Base-by-base conservation (phyloP, 2,329 filamentous ascomycete genomes). In the Nothopassalora personata region DNA sequence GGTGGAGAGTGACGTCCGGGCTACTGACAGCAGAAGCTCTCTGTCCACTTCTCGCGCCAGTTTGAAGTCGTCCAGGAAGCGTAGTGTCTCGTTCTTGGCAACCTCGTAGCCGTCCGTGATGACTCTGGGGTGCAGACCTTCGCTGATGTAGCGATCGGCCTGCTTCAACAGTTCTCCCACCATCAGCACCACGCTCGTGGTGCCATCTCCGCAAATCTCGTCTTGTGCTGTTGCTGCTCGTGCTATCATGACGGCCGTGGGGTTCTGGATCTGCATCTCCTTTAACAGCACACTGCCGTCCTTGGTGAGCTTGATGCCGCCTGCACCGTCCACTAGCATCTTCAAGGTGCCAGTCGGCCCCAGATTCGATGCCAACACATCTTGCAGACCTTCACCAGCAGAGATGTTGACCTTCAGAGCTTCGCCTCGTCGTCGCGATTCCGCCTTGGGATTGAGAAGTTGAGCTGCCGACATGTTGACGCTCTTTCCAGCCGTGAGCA, bases 51-150 rank as follows among this genome's bases (percentile, higher is more conserved):
- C 86, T 72, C 87, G 88, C 64, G 86, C 78, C 55, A 97, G 82
- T 81, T 97, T 97, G 84, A 99, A 99, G 47, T 83, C 77, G 73
- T 99, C 93, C 58, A 99, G 86, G 77, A 97, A 99, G 82, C 94
- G 95, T 36, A 99, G 79, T 18, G 94, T 83, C 78, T 97, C 94
- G 30, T 83, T 86, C 83, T 97, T 99, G 54, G 92, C 94, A 72
- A 97, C 89, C 75, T 99, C 94, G 72, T 96, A 99, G 10, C 94
- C 94, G 73, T 99, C 94, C 39, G 93, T 97, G 75, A 99, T 92
- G 65, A 99, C 91, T 69, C 94, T 85, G 52, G 94, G 94, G 77
- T 99, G 94, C 65, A 99, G 81, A n/a, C 94, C 94, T 77, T 99
- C 94, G 11, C 89, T 86, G 72, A 99, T 97, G 76, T 96, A 91